Conservation (phyloP, 257 asterid species). For the Solanum sparsipilum region DNA sequence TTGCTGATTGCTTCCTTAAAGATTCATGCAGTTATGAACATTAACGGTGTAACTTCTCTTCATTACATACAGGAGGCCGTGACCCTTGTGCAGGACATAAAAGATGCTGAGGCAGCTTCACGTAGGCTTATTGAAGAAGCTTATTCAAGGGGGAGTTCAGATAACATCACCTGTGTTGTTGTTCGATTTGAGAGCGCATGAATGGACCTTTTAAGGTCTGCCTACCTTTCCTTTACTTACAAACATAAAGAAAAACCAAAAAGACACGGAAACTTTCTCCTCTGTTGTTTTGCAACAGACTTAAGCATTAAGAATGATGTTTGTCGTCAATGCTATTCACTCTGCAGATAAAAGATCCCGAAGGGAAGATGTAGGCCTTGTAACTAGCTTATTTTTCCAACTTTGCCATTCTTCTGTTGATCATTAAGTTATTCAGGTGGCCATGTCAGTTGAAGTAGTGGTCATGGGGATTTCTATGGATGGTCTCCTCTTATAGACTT, state of each 20-base stretch:
- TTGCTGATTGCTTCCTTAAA: neutral
- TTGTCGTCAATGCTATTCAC: neutral
- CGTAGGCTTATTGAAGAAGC: constrained; percentile 61
- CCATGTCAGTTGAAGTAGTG: neutral
- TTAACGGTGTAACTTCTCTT: neutral
- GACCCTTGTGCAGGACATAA: constrained; percentile 42
- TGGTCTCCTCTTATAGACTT: neutral
- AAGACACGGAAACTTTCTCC: neutral
- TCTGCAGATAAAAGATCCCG: neutral
- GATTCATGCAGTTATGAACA: neutral
- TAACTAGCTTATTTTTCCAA: neutral
- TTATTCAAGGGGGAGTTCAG: constrained; percentile 53
- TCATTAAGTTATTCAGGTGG: neutral
- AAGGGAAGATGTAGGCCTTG: neutral
- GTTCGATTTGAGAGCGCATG: constrained; percentile 47
- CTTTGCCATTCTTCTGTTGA: neutral
- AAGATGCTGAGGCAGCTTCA: constrained; percentile 61
- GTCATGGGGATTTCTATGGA: neutral
- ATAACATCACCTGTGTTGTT: constrained; percentile 66
- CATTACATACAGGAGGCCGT: constrained; percentile 51
- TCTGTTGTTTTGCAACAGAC: neutral
- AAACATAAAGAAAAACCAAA: neutral
- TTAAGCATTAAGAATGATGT: neutral
- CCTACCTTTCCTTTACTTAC: neutral
- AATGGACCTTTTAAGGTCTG: constrained; percentile 5